Base-by-base conservation (phyloP, 139 green algal species). In the Picochlorum sp. region DNA sequence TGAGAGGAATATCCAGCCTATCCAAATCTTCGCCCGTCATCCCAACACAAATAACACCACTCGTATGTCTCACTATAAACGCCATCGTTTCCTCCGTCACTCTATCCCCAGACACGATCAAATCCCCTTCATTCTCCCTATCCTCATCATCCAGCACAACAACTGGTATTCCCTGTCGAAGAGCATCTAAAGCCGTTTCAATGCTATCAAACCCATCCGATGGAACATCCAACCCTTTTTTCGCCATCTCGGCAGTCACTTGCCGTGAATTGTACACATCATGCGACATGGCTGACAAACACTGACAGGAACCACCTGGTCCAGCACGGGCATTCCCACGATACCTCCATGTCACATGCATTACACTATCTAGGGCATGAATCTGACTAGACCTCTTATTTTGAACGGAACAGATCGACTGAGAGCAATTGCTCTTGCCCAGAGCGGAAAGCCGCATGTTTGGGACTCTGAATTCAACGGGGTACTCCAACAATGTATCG, bases 91-190 rank as follows among this genome's bases (percentile, higher is more conserved):
- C 80, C 3, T 76, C 59, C 1, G 91, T 95, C n/a, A 87, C 79
- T 51, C 76, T 83, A 69, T 97, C 91, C 2, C 86, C 94, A 2
- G 90, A 86, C 34, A 91, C 86, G 57, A 99, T 97, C 4, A 99
- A 83, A 77, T 99, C 94, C 9, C 94, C 94, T 78, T 98, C 94
- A 62, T 99, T 98, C 75, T 98, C 94, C 2, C 93, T 75, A 64
- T 91, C 77, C 75, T 97, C 92, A 66, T 98, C 91, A 63, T 99
- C 94, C n/a, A 97, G 63, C 23, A 99, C 92, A 11, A 99, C 86
- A 18, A 98, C 82, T 31, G 94, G 86, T 74, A 91, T 78, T 18
- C 89, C 88, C 0, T 56, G 60, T 3, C 65, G 71, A 4, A 96
- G 55, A 64, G 85, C 90, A 20, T 54, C 69, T 16, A 88, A 62